Conservation (phyloP, 1,284 basidiomycete species). For the Sparassis latifolia region DNA sequence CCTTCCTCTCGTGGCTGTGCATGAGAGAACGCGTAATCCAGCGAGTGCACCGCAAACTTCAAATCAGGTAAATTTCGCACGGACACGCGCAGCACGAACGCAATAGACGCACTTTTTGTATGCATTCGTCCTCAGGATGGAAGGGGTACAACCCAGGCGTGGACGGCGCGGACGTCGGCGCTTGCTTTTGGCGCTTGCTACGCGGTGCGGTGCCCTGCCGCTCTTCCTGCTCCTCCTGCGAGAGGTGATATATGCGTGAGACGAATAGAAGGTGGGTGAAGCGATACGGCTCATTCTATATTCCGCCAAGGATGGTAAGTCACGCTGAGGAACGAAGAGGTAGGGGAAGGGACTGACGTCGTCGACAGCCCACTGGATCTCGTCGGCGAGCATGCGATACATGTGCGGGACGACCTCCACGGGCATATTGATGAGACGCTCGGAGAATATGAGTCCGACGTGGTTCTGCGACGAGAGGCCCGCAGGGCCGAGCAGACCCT, state of each 20-base stretch:
- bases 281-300: slow-evolving; percentile 57
- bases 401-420: slow-evolving; percentile 85
- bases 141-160: slow-evolving; percentile 60
- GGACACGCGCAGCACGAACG: neutral
- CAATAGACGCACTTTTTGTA: slow-evolving; percentile 50
- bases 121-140: slow-evolving; percentile 82
- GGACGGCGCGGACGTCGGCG: slow-evolving; percentile 22
- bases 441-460: slow-evolving; percentile 78
- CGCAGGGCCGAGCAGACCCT: slow-evolving; percentile 41
- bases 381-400: slow-evolving; percentile 81
- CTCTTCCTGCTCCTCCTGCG: slow-evolving; percentile 52
- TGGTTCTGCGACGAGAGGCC: slow-evolving; percentile 34
- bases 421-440: slow-evolving; percentile 90
- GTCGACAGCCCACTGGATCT: slow-evolving; percentile 64
- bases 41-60: slow-evolving; percentile 54
- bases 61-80: neutral
- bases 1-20: slow-evolving; percentile 61
- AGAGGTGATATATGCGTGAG: slow-evolving; percentile 67
- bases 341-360: slow-evolving; percentile 39
- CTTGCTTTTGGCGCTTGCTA: slow-evolving; percentile 33
- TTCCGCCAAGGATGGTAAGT: neutral
- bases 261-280: slow-evolving; percentile 72
- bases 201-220: slow-evolving; percentile 26
- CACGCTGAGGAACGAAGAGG: neutral
- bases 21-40: slow-evolving; percentile 64